Evolutionary conservation across 106 monocot genomes (phyloP).

Genomic region (Allium cepa): DNA sequence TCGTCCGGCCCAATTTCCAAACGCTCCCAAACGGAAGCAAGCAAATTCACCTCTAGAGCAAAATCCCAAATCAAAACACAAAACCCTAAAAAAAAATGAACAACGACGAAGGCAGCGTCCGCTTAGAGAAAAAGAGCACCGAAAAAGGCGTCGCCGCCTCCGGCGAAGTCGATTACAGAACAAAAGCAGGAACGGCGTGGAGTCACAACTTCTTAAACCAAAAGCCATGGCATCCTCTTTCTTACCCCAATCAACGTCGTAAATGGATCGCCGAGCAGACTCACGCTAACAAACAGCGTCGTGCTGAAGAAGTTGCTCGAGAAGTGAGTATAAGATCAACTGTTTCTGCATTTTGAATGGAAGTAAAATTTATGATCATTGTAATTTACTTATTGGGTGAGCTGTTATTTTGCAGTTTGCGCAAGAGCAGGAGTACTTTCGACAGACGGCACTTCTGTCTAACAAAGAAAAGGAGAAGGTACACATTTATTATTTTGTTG

Average conservation of each 20-base stretch:
- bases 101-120: conserved; percentile 9
- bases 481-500: not conserved
- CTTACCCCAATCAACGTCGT: conserved; percentile 96
- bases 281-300: conserved; percentile 44
- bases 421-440: conserved; percentile 97
- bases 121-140: conserved; percentile 30
- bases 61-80: too few species aligned
- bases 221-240: conserved; percentile 99
- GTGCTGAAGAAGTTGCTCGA: conserved; percentile 69
- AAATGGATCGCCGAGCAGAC: conserved; percentile 99
- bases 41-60: too few species aligned
- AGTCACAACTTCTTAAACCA: conserved; percentile 94
- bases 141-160: conserved; percentile 9
- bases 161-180: conserved; percentile 88
- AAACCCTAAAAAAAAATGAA: too few species aligned
- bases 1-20: too few species aligned
- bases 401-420: conserved; percentile 51
- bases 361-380: not conserved
- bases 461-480: conserved; percentile 97
- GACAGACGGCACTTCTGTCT: conserved; percentile 88
- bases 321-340: conserved; percentile 31
- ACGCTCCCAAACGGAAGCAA: too few species aligned
- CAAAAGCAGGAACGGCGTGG: conserved; percentile 89
- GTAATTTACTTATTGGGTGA: not conserved
- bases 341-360: not conserved